Conservation (phyloP, 306 rosid species). For the Erythrophleum fordii region DNA sequence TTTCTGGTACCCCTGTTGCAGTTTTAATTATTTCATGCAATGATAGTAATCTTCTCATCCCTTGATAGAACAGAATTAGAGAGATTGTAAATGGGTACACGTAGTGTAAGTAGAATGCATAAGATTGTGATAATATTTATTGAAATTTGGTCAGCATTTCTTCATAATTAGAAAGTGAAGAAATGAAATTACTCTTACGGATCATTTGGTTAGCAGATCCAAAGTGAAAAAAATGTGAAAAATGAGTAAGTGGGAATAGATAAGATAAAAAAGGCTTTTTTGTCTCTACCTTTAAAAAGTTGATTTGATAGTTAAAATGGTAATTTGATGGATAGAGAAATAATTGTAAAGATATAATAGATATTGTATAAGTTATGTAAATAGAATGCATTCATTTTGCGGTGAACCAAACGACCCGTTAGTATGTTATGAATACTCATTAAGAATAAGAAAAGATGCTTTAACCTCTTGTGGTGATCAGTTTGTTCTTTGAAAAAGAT, state of each 20-base stretch:
- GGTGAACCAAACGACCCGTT: too few relatives aligned
- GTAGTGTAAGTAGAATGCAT: not conserved
- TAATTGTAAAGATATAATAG: too few relatives aligned
- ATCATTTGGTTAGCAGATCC: too few relatives aligned
- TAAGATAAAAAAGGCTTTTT: too few relatives aligned
- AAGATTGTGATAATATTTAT: not conserved
- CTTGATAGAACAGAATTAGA: slow-evolving; percentile 7
- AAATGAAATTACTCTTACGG: not conserved
- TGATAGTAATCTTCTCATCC: slow-evolving; percentile 21
- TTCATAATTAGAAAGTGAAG: not conserved
- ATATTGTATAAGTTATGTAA: too few relatives aligned
- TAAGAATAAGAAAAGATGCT: not conserved
- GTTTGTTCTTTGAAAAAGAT: not conserved
- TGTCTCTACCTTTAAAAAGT: too few relatives aligned
- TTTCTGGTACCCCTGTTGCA: slow-evolving; percentile 13
- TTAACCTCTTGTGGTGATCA: not conserved
- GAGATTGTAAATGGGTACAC: not conserved
- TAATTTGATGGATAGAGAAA: too few relatives aligned
- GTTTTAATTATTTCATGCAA: not conserved
- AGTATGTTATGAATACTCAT: not conserved
- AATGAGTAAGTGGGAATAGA: too few relatives aligned
- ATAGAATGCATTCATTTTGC: too few relatives aligned
- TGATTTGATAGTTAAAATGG: too few relatives aligned
- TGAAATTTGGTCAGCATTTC: not conserved
- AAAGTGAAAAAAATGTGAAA: too few relatives aligned